These are phyloP conservation scores for Quercus engelmannii DNA, from an alignment of 306 rosid genomes.

Conservation along the genomic window DNA sequence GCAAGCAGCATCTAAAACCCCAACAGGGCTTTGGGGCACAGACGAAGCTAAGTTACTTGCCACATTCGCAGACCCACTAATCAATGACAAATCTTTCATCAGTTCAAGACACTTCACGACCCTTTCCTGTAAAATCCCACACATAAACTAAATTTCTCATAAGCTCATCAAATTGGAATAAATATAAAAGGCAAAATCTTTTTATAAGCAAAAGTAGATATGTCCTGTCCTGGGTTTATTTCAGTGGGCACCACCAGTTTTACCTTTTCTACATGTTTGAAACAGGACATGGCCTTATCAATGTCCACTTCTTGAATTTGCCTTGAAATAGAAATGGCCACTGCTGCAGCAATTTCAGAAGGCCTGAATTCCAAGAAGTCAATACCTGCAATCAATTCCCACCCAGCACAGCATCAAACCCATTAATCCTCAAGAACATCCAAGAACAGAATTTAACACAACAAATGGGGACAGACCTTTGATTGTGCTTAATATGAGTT, in stretches of 20 bases:
- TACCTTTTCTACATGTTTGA: constrained; percentile 56
- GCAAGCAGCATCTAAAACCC: constrained; percentile 62
- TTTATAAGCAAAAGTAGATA: constrained; percentile 10
- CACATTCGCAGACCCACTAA: constrained; percentile 24
- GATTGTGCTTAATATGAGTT: constrained; percentile 42
- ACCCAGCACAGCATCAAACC: constrained; percentile 27
- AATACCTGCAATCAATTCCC: constrained; percentile 58
- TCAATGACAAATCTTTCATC: constrained; percentile 44
- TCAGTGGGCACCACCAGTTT: constrained; percentile 19
- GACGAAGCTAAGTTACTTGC: constrained; percentile 26
- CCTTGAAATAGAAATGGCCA: constrained; percentile 53
- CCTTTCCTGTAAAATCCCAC: constrained; percentile 57
- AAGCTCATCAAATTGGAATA: constrained; percentile 11
- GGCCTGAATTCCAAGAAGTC: constrained; percentile 85
- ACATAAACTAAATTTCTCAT: background rate
- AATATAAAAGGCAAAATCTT: constrained; percentile 10
- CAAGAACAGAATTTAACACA: constrained; percentile 7
- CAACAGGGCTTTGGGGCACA: constrained; percentile 70
- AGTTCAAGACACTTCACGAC: constrained; percentile 64
- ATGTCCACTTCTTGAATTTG: constrained; percentile 40
- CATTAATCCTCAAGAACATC: constrained; percentile 34
- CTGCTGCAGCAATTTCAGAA: constrained; percentile 85
- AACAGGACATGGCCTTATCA: constrained; percentile 44
- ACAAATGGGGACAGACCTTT: constrained; percentile 40
- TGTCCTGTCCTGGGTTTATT: constrained; percentile 9